Base-by-base conservation (phyloP, 345 rosid genomes). In the Citrus mangshanensis region DNA sequence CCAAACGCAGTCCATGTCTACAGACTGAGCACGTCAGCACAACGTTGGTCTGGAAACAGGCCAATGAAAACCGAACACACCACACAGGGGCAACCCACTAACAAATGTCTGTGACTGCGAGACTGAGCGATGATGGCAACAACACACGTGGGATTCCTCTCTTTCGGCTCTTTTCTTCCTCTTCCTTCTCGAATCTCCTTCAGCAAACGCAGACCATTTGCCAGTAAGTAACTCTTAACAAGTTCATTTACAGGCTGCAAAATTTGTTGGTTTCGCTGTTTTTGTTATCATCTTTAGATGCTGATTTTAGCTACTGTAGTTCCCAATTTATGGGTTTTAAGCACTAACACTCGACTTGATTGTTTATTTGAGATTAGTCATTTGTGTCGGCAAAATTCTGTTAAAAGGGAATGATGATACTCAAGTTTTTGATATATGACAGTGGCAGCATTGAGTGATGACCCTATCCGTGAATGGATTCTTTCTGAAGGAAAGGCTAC, bases 401-500 rank as follows among this genome's bases (percentile, higher is more conserved):
- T 56, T 68, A 35, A 2, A 64, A 54, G 68, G n/a, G 25, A 51
- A 51, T 75, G 68, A 30, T 59, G 25, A 40, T 59, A 70, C 68
- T 78, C 28, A 35, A 63, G 22, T 19, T 76, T 49, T 62, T 79
- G 73, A 49, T 83, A 58, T 68, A 37, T 62, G 74, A 74, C 86
- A 91, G 97, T 84, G 87, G 91, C 91, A 70, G 90, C 97, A 19
- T 79, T 93, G 91, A 81, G 90, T 84, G 91, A 92, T 28, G 97
- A 95, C 81, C 99, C 97, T n/a, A 75, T 92, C 68, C 85, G 86
- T 62, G 92, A 90, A 70, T 93, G 99, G 98, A 95, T 95, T 78
- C 85, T 93, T 27, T 82, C 93, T 1, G 88, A 95, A 85, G 98
- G 99, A 60, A 95, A 92, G 74, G 98, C 97, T 10, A 90, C 87